Conservation (phyloP, 108 stramenopile species). For the Bacterosira constricta region DNA sequence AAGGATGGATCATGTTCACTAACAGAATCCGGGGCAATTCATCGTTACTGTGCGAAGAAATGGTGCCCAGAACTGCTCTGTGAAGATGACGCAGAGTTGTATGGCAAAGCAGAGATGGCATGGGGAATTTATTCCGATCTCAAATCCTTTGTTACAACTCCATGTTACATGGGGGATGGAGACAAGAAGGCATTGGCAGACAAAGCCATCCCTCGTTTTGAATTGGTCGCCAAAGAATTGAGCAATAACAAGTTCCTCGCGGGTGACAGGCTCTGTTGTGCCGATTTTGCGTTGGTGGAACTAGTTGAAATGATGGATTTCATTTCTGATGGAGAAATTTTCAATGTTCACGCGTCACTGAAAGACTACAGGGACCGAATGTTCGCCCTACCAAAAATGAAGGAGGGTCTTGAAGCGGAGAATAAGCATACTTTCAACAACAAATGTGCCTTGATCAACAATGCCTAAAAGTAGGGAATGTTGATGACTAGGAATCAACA, state of each 20-base stretch:
- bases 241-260: neutral
- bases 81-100: constrained; percentile 7
- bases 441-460: constrained; percentile 12
- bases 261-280: constrained; percentile 10
- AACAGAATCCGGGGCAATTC: constrained; percentile 14
- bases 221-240: neutral
- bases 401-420: neutral
- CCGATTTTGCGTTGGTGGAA: constrained; percentile 18
- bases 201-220: neutral
- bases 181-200: neutral
- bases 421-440: constrained; percentile 5
- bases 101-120: constrained; percentile 18
- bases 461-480: neutral
- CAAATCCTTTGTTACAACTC: constrained; percentile 3
- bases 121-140: constrained; percentile 9
- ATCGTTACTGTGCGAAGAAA: constrained; percentile 23
- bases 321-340: constrained; percentile 12
- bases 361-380: constrained; percentile 1
- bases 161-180: constrained; percentile 12
- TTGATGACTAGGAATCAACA: no score
- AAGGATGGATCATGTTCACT: constrained; percentile 16
- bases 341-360: neutral
- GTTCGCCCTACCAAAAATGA: constrained; percentile 7
- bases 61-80: constrained; percentile 26
- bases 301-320: constrained; percentile 20